A percentile compares a stretch with the other conserved stretches of the same genome.
These are phyloP conservation scores for Brettanomyces nanus DNA, from an alignment of 805 yeast species.

Conservation along the genomic window DNA sequence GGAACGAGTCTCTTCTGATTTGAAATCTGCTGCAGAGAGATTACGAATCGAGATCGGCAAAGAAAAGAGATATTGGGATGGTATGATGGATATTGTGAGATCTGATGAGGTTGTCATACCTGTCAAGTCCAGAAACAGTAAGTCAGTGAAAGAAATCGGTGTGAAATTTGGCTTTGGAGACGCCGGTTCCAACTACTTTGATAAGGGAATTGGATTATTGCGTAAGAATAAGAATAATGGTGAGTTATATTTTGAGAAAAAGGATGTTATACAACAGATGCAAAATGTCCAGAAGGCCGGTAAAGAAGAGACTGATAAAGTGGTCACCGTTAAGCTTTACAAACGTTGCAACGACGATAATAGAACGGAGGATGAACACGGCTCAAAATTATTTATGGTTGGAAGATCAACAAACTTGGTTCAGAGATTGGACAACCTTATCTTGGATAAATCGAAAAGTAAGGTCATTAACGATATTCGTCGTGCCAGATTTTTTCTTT, in stretches of 20 bases:
- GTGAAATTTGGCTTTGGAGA: conserved; percentile 89
- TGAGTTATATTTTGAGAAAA: conserved; percentile 29
- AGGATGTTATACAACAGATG: conserved; percentile 21
- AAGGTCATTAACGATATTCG: conserved; percentile 46
- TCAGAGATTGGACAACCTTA: conserved; percentile 12
- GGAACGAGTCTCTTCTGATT: conserved; percentile 40
- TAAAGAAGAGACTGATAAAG: conserved; percentile 31
- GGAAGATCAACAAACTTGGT: conserved; percentile 43
- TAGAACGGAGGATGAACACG: not conserved
- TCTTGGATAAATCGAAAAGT: conserved; percentile 3
- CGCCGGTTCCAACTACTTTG: conserved; percentile 71
- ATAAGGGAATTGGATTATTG: conserved; percentile 69
- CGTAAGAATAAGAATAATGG: conserved; percentile 41
- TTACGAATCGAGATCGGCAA: conserved; percentile 45
- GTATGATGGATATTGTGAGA: conserved; percentile 33
- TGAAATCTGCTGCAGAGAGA: conserved; percentile 43
- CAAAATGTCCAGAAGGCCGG: conserved; percentile 9
- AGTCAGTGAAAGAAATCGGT: conserved; percentile 49
- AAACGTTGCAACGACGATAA: conserved; percentile 10
- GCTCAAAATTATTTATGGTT: conserved; percentile 37
- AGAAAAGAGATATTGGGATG: conserved; percentile 66
- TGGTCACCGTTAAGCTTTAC: conserved; percentile 50
- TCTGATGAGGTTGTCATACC: conserved; percentile 60
- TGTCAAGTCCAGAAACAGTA: conserved; percentile 34
- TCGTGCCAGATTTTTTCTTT: conserved; percentile 63